These are phyloP conservation scores for Usnea hakonensis DNA, from an alignment of 495 filamentous ascomycete genomes.

Conservation along the genomic window DNA sequence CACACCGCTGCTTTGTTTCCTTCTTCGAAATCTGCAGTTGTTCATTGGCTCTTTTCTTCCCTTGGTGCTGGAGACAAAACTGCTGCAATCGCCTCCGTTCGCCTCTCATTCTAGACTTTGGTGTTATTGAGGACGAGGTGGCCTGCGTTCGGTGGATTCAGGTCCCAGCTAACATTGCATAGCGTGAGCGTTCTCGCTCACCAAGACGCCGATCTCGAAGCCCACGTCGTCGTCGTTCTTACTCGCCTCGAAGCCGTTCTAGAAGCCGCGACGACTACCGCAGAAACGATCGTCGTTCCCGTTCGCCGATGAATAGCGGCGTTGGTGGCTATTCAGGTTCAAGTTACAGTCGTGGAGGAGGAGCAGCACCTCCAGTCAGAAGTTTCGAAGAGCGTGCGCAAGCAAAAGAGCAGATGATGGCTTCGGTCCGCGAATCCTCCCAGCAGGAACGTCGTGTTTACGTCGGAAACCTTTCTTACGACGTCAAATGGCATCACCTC, in stretches of 20 bases:
- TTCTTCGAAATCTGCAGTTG: slow-evolving; percentile 9
- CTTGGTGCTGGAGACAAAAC: background rate
- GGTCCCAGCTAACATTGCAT: slow-evolving; percentile 21
- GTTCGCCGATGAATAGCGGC: slow-evolving; percentile 75
- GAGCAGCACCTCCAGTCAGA: slow-evolving; percentile 58
- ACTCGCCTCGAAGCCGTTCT: slow-evolving; percentile 88
- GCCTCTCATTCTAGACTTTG: background rate
- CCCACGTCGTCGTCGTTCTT: slow-evolving; percentile 75
- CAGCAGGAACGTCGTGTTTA: slow-evolving; percentile 99
- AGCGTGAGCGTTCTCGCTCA: slow-evolving; percentile 94
- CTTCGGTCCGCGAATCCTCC: slow-evolving; percentile 81
- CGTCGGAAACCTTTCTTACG: slow-evolving; percentile 96
- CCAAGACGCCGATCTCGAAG: slow-evolving; percentile 81
- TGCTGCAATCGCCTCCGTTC: background rate
- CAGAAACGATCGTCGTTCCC: slow-evolving; percentile 68
- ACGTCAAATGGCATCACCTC: slow-evolving; percentile 99
- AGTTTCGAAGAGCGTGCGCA: slow-evolving; percentile 75
- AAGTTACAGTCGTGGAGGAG: slow-evolving; percentile 50
- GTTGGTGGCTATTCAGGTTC: slow-evolving; percentile 59
- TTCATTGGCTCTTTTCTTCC: slow-evolving; percentile 1
- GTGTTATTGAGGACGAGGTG: background rate
- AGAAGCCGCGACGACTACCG: slow-evolving; percentile 84
- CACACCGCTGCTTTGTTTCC: slow-evolving; percentile 14
- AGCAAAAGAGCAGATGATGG: slow-evolving; percentile 93
- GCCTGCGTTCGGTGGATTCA: background rate